Percentiles rank a stretch among this genome's conserved stretches.
Conservation (phyloP, 768 basidiomycete species). For the Scleroderma citrinum region DNA sequence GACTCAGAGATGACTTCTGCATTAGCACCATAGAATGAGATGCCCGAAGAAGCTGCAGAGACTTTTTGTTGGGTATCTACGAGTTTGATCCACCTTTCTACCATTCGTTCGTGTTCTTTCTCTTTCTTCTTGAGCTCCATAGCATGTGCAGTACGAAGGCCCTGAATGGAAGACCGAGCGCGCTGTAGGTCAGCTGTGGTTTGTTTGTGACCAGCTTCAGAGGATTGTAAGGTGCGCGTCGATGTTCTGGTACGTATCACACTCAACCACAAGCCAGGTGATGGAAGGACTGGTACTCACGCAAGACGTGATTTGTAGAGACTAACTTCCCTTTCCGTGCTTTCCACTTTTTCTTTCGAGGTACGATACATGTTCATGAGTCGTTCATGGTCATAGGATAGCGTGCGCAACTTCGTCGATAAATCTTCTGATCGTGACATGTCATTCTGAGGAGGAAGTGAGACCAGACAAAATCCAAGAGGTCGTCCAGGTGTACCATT, state of each 20-base stretch:
- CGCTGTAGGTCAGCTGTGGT: slow-evolving; percentile 66
- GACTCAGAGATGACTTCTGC: slow-evolving; percentile 40
- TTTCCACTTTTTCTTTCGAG: slow-evolving; percentile 55
- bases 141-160: slow-evolving; percentile 60
- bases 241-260: slow-evolving; percentile 36
- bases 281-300: slow-evolving; percentile 39
- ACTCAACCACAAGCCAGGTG: not conserved
- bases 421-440: slow-evolving; percentile 75
- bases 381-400: slow-evolving; percentile 78
- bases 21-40: slow-evolving; percentile 47
- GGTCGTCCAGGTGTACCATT: slow-evolving; percentile 45
- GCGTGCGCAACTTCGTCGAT: slow-evolving; percentile 65
- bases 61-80: slow-evolving; percentile 63
- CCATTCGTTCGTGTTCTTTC: slow-evolving; percentile 67
- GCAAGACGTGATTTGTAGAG: slow-evolving; percentile 63
- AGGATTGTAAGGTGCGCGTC: slow-evolving; percentile 47
- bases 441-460: slow-evolving; percentile 46
- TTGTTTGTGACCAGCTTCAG: slow-evolving; percentile 65
- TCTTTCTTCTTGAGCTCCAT: slow-evolving; percentile 78
- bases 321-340: slow-evolving; percentile 75
- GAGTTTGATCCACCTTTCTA: slow-evolving; percentile 71
- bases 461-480: slow-evolving; percentile 7
- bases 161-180: slow-evolving; percentile 61
- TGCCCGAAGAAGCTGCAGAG: slow-evolving; percentile 41
- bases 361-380: slow-evolving; percentile 57